A percentile compares a stretch with the other conserved stretches of the same genome.
These are phyloP conservation scores for Globisporangium cystogenes DNA, from an alignment of 352 stramenopile genomes.

Conservation along the genomic window DNA sequence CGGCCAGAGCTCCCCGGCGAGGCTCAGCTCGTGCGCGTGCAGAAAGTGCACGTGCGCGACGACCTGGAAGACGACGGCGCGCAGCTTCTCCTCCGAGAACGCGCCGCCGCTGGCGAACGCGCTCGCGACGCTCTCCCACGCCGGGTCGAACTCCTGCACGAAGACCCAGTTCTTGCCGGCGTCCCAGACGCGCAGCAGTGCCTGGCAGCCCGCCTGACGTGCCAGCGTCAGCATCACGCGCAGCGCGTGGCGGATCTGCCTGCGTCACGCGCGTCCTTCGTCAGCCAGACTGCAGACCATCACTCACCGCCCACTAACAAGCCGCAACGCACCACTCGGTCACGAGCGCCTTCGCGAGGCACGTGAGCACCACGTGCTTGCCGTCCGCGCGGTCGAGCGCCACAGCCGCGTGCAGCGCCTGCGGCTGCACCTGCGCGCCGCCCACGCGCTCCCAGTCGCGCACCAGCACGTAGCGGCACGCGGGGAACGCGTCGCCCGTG, in stretches of 20 bases:
- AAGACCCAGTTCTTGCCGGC: slow-evolving; percentile 48
- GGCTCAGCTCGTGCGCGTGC: slow-evolving; percentile 41
- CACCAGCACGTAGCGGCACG: slow-evolving; percentile 17
- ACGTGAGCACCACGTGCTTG: slow-evolving; percentile 31
- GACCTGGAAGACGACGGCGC: slow-evolving; percentile 43
- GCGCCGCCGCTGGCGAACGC: slow-evolving; percentile 10
- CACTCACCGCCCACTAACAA: too few relatives aligned
- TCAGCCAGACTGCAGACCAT: too few relatives aligned
- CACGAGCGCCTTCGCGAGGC: slow-evolving; percentile 26
- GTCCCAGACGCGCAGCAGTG: slow-evolving; percentile 43
- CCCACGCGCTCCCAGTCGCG: slow-evolving; percentile 9
- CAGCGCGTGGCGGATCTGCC: slow-evolving; percentile 42
- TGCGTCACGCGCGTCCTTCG: too few relatives aligned
- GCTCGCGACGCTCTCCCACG: slow-evolving; percentile 26
- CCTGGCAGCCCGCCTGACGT: slow-evolving; percentile 33
- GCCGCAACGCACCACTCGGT: slow-evolving; percentile 32
- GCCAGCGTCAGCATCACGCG: slow-evolving; percentile 26
- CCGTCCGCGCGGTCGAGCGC: slow-evolving; percentile 6
- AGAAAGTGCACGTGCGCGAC: slow-evolving; percentile 52
- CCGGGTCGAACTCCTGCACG: slow-evolving; percentile 33
- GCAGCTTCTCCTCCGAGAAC: slow-evolving; percentile 41
- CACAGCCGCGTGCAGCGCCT: slow-evolving; percentile 25
- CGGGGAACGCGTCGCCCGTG: slow-evolving; percentile 24
- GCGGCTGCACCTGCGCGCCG: not conserved
- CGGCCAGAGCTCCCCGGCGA: slow-evolving; percentile 42